Percentiles rank a stretch among this genome's conserved stretches.
phyloP scores from a whole-genome alignment of 1,139 yeast genomes.

The Taphrina wiesneri region DNA sequence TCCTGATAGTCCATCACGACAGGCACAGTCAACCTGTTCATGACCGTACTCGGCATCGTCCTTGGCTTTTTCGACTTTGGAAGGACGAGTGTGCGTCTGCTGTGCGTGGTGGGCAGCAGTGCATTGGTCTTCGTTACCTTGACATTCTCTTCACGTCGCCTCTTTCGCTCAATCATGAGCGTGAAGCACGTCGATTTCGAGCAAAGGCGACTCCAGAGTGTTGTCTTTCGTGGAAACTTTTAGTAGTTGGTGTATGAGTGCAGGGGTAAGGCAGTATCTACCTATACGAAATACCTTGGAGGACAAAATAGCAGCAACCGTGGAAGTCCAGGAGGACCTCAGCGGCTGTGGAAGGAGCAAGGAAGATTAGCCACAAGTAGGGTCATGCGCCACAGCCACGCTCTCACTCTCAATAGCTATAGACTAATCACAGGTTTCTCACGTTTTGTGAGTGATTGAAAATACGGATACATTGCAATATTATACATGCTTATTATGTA shows the following conservation, averaged over 20 bases:
- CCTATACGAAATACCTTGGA: neutral
- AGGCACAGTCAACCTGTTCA: neutral
- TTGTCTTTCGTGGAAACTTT: too few species aligned
- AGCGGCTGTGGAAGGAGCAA: neutral
- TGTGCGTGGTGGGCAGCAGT: neutral
- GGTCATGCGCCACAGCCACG: neutral
- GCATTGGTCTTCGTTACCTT: neutral
- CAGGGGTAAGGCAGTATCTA: too few species aligned
- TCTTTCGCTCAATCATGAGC: constrained; percentile 7
- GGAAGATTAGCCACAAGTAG: neutral
- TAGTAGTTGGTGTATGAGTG: too few species aligned
- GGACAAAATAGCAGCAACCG: neutral
- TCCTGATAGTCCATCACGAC: constrained; percentile 8
- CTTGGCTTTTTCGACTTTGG: neutral
- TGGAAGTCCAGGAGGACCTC: neutral
- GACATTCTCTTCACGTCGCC: neutral
- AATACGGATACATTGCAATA: too few species aligned
- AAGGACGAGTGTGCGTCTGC: neutral
- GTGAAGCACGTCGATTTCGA: neutral
- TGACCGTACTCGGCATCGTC: neutral
- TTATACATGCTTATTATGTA: too few species aligned
- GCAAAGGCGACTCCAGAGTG: neutral
- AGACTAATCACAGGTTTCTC: too few species aligned
- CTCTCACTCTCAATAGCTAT: too few species aligned
- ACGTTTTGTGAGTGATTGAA: too few species aligned